Conservation (phyloP, 2,329 filamentous ascomycete species). For the Colletotrichum musae region DNA sequence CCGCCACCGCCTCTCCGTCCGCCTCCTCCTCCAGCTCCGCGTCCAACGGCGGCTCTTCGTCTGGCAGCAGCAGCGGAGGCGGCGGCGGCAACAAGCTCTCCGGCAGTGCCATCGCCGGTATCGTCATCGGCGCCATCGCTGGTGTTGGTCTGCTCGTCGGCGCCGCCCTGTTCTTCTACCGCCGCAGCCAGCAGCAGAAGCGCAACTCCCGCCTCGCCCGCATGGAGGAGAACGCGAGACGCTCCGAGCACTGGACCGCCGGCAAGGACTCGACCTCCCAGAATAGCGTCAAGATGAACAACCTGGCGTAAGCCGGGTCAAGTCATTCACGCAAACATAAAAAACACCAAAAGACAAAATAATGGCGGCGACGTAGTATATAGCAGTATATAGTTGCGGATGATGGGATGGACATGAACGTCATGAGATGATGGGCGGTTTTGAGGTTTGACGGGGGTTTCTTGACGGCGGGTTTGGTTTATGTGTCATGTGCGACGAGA, state of each 20-base stretch:
- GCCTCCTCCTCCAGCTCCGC: conserved; percentile 35
- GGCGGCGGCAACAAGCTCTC: conserved; percentile 20
- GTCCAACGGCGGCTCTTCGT: neutral
- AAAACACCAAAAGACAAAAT: neutral
- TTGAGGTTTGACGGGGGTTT: neutral
- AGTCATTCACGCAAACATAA: no score
- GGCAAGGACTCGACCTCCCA: conserved; percentile 36
- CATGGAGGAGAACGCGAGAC: conserved; percentile 35
- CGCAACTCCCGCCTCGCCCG: conserved; percentile 36
- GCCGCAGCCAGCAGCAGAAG: conserved; percentile 39
- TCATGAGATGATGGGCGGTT: neutral
- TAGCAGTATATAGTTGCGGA: neutral
- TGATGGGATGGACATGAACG: neutral
- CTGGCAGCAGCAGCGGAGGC: neutral
- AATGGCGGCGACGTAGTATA: neutral
- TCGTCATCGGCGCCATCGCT: conserved; percentile 36
- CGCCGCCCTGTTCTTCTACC: conserved; percentile 33
- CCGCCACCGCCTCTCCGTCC: conserved; percentile 39
- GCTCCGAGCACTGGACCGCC: conserved; percentile 25
- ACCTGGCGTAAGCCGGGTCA: neutral
- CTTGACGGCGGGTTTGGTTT: neutral
- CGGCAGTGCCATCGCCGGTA: conserved; percentile 36
- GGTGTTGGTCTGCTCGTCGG: conserved; percentile 28
- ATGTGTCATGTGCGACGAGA: conserved; percentile 33
- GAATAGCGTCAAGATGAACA: conserved; percentile 32